Conservation (phyloP, 2,329 filamentous ascomycete genomes). For the Colletotrichum gigasporum region DNA sequence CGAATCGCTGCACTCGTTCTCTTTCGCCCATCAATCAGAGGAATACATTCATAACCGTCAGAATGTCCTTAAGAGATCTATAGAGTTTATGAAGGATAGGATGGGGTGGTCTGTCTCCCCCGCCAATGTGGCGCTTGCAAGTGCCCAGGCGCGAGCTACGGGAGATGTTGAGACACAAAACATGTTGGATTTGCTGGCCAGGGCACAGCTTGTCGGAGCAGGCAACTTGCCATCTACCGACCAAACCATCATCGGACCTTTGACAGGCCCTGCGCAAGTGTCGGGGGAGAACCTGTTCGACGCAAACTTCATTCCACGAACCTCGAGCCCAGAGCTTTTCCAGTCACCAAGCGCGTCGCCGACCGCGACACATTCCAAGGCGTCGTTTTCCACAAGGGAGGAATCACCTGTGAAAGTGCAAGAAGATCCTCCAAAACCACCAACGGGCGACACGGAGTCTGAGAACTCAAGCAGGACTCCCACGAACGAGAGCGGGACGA, state of each 20-base stretch:
- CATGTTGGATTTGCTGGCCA: conserved; percentile 88
- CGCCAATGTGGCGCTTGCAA: conserved; percentile 78
- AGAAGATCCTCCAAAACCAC: conserved; percentile 27
- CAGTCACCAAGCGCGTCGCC: conserved; percentile 47
- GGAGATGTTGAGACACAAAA: conserved; percentile 89
- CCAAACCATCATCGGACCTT: conserved; percentile 60
- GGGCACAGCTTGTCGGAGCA: conserved; percentile 80
- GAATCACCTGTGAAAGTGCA: conserved; percentile 16
- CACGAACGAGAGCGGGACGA: conserved; percentile 65
- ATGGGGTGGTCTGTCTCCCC: conserved; percentile 78
- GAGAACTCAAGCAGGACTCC: conserved; percentile 62
- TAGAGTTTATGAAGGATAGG: conserved; percentile 96
- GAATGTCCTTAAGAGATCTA: conserved; percentile 89
- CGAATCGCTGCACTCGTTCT: conserved; percentile 97
- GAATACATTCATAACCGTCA: conserved; percentile 92
- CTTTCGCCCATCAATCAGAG: conserved; percentile 94
- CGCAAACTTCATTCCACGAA: conserved; percentile 73
- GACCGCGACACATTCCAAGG: conserved; percentile 31
- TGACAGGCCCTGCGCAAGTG: conserved; percentile 82
- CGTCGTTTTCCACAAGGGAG: conserved; percentile 9
- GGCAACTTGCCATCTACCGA: conserved; percentile 66
- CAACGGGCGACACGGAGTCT: conserved; percentile 45
- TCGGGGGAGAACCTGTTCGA: conserved; percentile 87
- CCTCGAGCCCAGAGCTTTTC: conserved; percentile 59
- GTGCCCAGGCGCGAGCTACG: conserved; percentile 81